Base-by-base conservation (phyloP, 2,329 filamentous ascomycete genomes). In the Geosmithia morbida region DNA sequence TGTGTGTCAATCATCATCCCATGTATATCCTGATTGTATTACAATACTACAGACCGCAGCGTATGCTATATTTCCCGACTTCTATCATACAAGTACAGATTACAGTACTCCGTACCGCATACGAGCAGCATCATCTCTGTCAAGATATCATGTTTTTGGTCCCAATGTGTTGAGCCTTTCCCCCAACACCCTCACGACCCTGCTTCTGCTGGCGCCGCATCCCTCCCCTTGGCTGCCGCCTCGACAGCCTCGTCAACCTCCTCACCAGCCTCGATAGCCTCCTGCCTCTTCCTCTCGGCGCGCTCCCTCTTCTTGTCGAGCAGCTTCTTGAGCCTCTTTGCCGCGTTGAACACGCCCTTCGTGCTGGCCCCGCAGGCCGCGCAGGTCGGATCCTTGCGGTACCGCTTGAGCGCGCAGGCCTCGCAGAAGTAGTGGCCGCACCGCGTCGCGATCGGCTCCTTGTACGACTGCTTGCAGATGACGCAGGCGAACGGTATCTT, bases 381-480 rank as follows among this genome's bases (percentile, higher is more conserved):
- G 62, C 92, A 97, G 2, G 78, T 79, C 3, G 89, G 89, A 56
- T 89, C 87, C 59, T 87, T 92, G 52, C 85, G 75, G 61, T 96
- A 97, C 53, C 89, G 69, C 60, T 85, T 80, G 55, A 97, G 68
- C 22, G 92, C 92, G 63, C 92, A 98, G 1, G 75, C 72, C 62
- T 96, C 85, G 61, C 92, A 98, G 59, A 97, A 97, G 63, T 97
- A 97, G 62, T 98, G 92, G 0, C 87, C 85, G 55, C 92, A 98
- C 53, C 87, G 84, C 13, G 92, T 97, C 20, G 90, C 69, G 13
- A 97, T 77, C 0, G 92, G 90, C 49, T 77, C 74, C 56, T 79
- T 83, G 65, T 95, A 96, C 1, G 80, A 65, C 39, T 79, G 75
- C 56, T 82, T 80, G 70, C 89, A 96, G 51, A 95, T 87, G 52